Evolutionary conservation across 2,329 filamentous ascomycete species (phyloP).

Genomic region (Claviceps spartinae): DNA sequence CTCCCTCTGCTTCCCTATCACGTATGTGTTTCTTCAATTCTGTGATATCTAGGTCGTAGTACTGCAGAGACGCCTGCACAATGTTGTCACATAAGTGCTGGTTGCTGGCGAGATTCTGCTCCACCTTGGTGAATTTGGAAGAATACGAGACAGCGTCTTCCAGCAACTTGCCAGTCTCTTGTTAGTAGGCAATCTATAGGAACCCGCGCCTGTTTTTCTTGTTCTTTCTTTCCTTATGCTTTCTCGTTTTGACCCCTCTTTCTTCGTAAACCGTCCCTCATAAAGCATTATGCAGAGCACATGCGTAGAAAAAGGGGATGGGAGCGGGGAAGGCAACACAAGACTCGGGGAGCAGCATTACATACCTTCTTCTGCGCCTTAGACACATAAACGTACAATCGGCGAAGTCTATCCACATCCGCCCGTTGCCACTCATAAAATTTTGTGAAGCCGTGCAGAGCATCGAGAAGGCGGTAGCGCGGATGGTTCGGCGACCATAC

Average conservation of each 20-base stretch:
- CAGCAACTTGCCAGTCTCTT: slow-evolving; percentile 24
- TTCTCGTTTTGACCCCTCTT: no score
- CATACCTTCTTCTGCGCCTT: slow-evolving; percentile 19
- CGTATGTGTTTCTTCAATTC: slow-evolving; percentile 32
- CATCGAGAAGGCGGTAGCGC: slow-evolving; percentile 26
- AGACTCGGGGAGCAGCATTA: not conserved
- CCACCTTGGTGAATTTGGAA: slow-evolving; percentile 33
- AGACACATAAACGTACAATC: slow-evolving; percentile 23
- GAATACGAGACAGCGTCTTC: slow-evolving; percentile 44
- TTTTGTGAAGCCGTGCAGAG: slow-evolving; percentile 22
- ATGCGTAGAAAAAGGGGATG: no score
- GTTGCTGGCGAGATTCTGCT: slow-evolving; percentile 30
- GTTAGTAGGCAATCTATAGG: not conserved
- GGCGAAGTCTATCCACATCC: slow-evolving; percentile 22
- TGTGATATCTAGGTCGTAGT: slow-evolving; percentile 28
- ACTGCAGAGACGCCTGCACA: slow-evolving; percentile 28
- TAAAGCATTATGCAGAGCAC: no score
- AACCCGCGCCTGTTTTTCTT: no score
- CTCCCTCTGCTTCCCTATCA: slow-evolving; percentile 22
- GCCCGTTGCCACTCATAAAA: slow-evolving; percentile 22
- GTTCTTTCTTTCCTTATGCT: no score
- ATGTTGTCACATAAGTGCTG: slow-evolving; percentile 32
- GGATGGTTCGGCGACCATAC: slow-evolving; percentile 23
- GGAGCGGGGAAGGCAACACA: not conserved
- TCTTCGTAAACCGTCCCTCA: no score